Base-by-base conservation (phyloP, 371 early-diverging fungal genomes). In the Syncephalis plumigaleata region DNA sequence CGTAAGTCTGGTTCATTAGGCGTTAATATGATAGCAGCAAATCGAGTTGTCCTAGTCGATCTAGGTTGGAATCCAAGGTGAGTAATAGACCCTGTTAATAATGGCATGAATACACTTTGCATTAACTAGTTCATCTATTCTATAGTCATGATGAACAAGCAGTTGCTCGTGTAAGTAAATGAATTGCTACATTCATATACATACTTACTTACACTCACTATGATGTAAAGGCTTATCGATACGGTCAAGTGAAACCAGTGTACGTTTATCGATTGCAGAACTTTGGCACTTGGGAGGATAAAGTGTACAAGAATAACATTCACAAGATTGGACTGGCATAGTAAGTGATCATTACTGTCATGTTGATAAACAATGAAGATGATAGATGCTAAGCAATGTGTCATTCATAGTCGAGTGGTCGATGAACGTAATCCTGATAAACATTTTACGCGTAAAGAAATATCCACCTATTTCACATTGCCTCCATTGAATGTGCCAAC, bases 51-150 rank as follows among this genome's bases (percentile, higher is more conserved):
- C 11, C 56, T 98, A 18, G 73, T 80, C 51, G 98, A 95, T 60
- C 70, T 82, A 40, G 93, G 87, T 39, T 98, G 94, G 92, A 95
- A 95, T 57, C 98, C 98, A n/a, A 75, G 77, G 48, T 76, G 9
- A 22, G 4, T 31, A 31, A 31, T 31, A 31, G 4, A 31, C 7
- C 11, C 31, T 31, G 31, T 31, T 31, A 31, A 7, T 31, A 31
- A 7, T 31, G 11, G 4, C 11, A 31, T 31, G 4, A 31, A 7
- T 31, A 31, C 11, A 7, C 4, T 7, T 11, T 31, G 11, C 4
- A 4, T 31, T 7, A 7, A 31, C 31, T 31, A 7, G 31, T 11
- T 31, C 4, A 7, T 7, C 4, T 31, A 31, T 31, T 31, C 7
- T 31, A 31, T 31, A 31, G 31, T 31, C 31, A 77, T 55, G 88